Conservation (phyloP, 805 yeast species). For the Starmerella bacillaris region DNA sequence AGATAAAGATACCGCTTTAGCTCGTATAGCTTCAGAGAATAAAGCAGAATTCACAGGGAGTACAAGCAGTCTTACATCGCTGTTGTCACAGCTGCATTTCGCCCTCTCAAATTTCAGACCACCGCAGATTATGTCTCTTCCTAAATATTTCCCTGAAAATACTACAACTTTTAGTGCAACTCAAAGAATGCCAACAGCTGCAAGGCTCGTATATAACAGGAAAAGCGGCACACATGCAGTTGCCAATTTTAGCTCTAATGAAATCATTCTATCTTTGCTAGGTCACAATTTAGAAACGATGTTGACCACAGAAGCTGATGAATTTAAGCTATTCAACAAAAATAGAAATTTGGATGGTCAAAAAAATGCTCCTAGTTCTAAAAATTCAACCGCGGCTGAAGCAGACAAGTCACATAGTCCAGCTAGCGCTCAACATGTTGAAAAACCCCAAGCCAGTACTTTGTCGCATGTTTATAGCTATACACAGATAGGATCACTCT, state of each 20-base stretch:
- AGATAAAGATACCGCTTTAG: slow-evolving; percentile 40
- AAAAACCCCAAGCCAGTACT: neutral
- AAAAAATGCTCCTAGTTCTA: neutral
- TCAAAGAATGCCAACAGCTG: slow-evolving; percentile 35
- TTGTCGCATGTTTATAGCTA: no score
- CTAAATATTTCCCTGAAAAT: slow-evolving; percentile 28
- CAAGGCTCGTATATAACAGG: slow-evolving; percentile 34
- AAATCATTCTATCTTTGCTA: slow-evolving; percentile 47
- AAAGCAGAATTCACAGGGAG: slow-evolving; percentile 43
- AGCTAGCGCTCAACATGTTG: neutral
- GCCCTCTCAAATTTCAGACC: slow-evolving; percentile 45
- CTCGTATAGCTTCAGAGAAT: slow-evolving; percentile 29
- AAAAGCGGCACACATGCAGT: slow-evolving; percentile 38
- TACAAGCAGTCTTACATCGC: slow-evolving; percentile 72
- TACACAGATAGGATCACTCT: slow-evolving; percentile 45
- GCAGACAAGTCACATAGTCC: slow-evolving; percentile 6
- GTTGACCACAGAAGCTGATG: slow-evolving; percentile 41
- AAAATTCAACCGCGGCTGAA: neutral
- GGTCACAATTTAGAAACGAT: slow-evolving; percentile 69
- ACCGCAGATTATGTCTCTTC: slow-evolving; percentile 30
- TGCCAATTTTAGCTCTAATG: slow-evolving; percentile 50
- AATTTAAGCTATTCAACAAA: slow-evolving; percentile 29
- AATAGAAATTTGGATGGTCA: neutral
- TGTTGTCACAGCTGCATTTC: slow-evolving; percentile 56
- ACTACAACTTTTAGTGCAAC: slow-evolving; percentile 27